Evolutionary conservation across 2,329 filamentous ascomycete species (phyloP), one percentile per base, ranked within the genome.

Genomic region (Colletotrichum tabaci): DNA sequence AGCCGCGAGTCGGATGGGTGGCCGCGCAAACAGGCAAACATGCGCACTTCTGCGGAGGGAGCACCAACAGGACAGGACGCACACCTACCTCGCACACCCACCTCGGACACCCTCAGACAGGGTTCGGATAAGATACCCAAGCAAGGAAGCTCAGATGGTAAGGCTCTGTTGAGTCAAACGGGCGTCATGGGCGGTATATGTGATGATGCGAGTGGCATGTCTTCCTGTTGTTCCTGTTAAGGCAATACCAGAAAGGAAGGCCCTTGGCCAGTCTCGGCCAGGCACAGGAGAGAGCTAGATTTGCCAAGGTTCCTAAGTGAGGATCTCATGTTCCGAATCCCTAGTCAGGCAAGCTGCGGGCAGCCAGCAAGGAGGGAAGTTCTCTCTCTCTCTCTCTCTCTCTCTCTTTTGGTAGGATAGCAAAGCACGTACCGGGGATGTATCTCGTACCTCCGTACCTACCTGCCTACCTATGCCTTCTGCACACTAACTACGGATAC

Each of bases 261-360:
- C 18, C 18, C 30, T 18, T n/a, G 1, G 35, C 16, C 49, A 52
- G 50, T 30, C 23, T 30, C 23, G 23, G 50, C 23, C 49, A 16
- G 49, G 23, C 23, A 53, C 50, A 35, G 7, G 52, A 55, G 16
- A 55, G 26, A 18, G 16, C 18, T n/a, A 23, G 35, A n/a, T 42
- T 61, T 49, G 13, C 58, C 44, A 7, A 30, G 23, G 42, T 30
- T 57, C 18, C 55, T 13, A 26, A 61, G 30, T 38, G 35, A 38
- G 35, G 35, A 38, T 40, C 58, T 61, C n/a, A 44, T 49, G n/a
- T 49, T 21, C 30, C 8, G 21, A 61, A 61, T 35, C 58, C 44
- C 35, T 61, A 61, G 58, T 61, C 58, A 61, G 58, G 58, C 44
- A 21, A 49, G 26, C 23, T 23, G 44, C 26, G 13, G 21, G 10